These are phyloP conservation scores for Chaetomium sp. DNA, from an alignment of 2,329 filamentous ascomycete species.

Conservation along the genomic window DNA sequence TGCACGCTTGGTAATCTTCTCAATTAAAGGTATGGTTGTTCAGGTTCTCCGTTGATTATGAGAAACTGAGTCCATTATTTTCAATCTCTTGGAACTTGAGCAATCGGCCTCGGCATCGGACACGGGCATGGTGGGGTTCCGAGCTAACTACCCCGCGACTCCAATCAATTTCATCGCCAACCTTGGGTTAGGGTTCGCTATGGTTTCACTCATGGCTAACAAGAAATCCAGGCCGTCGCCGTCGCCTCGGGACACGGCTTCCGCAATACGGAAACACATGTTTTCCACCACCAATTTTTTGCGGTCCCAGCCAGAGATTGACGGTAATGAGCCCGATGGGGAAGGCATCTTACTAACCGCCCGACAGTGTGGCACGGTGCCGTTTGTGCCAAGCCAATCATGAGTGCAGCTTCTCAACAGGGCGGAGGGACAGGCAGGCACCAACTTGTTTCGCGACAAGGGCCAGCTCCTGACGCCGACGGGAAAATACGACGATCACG, in stretches of 20 bases:
- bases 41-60: background rate
- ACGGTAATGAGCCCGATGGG: background rate
- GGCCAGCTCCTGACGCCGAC: background rate
- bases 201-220: background rate
- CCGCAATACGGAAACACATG: background rate
- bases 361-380: background rate
- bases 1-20: background rate
- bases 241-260: background rate
- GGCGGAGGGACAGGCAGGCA: background rate
- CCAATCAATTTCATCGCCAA: background rate
- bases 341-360: background rate
- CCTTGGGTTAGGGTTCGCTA: constrained; percentile 4
- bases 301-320: background rate
- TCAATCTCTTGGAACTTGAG: background rate
- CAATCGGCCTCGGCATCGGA: background rate
- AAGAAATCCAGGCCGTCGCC: background rate
- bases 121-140: constrained; percentile 5
- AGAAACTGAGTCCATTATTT: background rate
- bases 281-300: background rate
- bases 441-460: constrained; percentile 4
- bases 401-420: background rate
- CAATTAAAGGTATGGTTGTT: background rate
- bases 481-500: background rate
- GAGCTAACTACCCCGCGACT: constrained; percentile 13
- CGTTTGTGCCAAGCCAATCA: constrained; percentile 7